These are phyloP conservation scores for Kodamaea fukazawae DNA, from an alignment of 805 yeast genomes.

Conservation along the genomic window DNA sequence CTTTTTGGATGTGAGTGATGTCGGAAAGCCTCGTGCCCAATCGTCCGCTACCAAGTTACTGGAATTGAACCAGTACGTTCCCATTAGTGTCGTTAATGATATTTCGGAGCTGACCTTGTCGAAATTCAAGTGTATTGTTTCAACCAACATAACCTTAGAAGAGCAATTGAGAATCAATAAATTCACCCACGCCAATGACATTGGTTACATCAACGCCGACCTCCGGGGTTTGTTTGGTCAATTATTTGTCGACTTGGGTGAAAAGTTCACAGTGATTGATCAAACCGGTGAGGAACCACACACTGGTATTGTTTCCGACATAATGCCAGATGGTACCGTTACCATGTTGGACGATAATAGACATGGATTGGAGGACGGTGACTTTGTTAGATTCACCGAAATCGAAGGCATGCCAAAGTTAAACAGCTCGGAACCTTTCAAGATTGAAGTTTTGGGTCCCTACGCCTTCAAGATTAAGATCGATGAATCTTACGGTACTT, in stretches of 20 bases:
- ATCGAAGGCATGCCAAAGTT: slow-evolving; percentile 74
- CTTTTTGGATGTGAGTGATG: slow-evolving; percentile 60
- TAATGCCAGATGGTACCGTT: slow-evolving; percentile 86
- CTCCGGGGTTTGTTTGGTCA: slow-evolving; percentile 85
- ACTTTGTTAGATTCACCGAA: slow-evolving; percentile 81
- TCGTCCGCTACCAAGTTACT: slow-evolving; percentile 66
- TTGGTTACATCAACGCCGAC: slow-evolving; percentile 79
- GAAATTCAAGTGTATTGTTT: slow-evolving; percentile 75
- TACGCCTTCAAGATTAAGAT: slow-evolving; percentile 77
- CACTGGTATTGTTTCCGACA: slow-evolving; percentile 83
- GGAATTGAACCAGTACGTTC: slow-evolving; percentile 89
- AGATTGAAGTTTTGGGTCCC: slow-evolving; percentile 90
- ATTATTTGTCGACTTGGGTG: slow-evolving; percentile 89
- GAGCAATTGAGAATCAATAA: slow-evolving; percentile 73
- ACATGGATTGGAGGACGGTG: slow-evolving; percentile 93
- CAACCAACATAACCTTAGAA: slow-evolving; percentile 71
- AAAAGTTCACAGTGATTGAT: slow-evolving; percentile 74
- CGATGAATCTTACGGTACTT: slow-evolving; percentile 56
- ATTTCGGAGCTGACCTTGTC: slow-evolving; percentile 53
- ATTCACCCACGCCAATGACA: slow-evolving; percentile 67
- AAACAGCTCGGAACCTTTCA: slow-evolving; percentile 70
- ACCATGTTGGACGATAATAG: slow-evolving; percentile 88
- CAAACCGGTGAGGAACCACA: slow-evolving; percentile 90
- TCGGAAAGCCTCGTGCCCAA: slow-evolving; percentile 76
- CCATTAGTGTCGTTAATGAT: slow-evolving; percentile 62